Evolutionary conservation across 1,139 yeast species (phyloP).

Genomic region (Yamadazyma taylorii): DNA sequence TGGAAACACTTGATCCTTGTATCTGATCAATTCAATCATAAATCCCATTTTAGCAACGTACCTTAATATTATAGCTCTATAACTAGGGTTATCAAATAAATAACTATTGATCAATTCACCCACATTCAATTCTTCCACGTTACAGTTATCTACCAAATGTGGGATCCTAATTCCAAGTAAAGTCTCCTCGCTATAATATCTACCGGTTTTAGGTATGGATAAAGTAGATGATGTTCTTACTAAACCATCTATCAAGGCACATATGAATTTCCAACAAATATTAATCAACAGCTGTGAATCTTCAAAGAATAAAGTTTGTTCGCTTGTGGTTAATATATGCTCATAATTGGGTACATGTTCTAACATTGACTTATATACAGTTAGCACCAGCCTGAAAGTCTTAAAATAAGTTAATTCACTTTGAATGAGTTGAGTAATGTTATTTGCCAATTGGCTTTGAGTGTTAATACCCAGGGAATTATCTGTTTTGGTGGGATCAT

Average conservation of each 20-base stretch:
- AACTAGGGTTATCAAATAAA: slow-evolving; percentile 10
- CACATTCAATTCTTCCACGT: slow-evolving; percentile 17
- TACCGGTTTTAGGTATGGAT: too few species aligned
- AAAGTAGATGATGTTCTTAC: too few species aligned
- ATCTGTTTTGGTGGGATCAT: too few species aligned
- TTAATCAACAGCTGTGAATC: slow-evolving; percentile 11
- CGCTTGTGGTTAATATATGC: slow-evolving; percentile 14
- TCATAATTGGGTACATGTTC: slow-evolving; percentile 11
- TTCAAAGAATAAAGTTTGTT: slow-evolving; percentile 17
- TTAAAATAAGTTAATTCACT: slow-evolving; percentile 18
- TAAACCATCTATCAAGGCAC: too few species aligned
- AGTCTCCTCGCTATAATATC: slow-evolving; percentile 6
- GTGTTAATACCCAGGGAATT: too few species aligned
- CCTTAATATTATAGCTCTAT: slow-evolving; percentile 4
- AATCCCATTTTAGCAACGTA: slow-evolving; percentile 8
- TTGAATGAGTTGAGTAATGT: too few species aligned
- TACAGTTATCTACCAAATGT: slow-evolving; percentile 19
- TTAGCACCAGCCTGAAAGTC: slow-evolving; percentile 8
- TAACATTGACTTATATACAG: slow-evolving; percentile 14
- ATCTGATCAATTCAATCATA: slow-evolving; percentile 4
- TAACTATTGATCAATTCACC: slow-evolving; percentile 16
- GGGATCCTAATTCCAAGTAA: slow-evolving; percentile 14
- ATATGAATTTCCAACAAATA: slow-evolving; percentile 4
- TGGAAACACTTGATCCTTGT: slow-evolving; percentile 5
- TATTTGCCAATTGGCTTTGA: too few species aligned